Conservation (phyloP, 2,329 filamentous ascomycete species). For the Colletotrichum eleusines region DNA sequence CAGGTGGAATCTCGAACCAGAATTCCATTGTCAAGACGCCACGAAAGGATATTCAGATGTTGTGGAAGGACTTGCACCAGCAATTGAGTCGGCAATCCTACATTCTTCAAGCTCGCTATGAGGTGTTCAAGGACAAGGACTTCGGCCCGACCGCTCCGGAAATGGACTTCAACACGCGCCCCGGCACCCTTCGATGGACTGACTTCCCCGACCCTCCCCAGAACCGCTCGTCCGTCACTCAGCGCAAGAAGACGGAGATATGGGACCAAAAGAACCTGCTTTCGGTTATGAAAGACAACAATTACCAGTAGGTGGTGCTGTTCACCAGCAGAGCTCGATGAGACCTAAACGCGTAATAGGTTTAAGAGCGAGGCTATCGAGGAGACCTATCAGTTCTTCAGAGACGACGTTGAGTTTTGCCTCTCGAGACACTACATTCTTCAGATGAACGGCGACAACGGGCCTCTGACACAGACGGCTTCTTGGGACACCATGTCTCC, state of each 20-base stretch:
- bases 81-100: slow-evolving; percentile 69
- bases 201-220: slow-evolving; percentile 71
- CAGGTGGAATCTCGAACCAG: slow-evolving; percentile 59
- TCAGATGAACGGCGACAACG: slow-evolving; percentile 49
- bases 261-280: slow-evolving; percentile 63
- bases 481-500: slow-evolving; percentile 61
- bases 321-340: not conserved
- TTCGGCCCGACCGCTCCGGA: slow-evolving; percentile 54
- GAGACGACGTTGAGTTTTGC: slow-evolving; percentile 66
- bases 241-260: slow-evolving; percentile 69
- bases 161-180: slow-evolving; percentile 56
- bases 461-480: slow-evolving; percentile 56
- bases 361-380: slow-evolving; percentile 66
- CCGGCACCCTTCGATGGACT: slow-evolving; percentile 67
- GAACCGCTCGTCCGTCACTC: slow-evolving; percentile 58
- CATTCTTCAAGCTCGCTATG: slow-evolving; percentile 66
- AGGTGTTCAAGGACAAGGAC: slow-evolving; percentile 61
- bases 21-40: slow-evolving; percentile 46
- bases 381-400: slow-evolving; percentile 65
- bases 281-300: slow-evolving; percentile 63
- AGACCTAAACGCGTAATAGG: slow-evolving; percentile 48
- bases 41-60: slow-evolving; percentile 50
- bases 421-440: slow-evolving; percentile 62
- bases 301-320: slow-evolving; percentile 57
- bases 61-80: slow-evolving; percentile 68